Evolutionary conservation across 306 rosid species (phyloP).

Genomic region (Corylus heterophylla): DNA sequence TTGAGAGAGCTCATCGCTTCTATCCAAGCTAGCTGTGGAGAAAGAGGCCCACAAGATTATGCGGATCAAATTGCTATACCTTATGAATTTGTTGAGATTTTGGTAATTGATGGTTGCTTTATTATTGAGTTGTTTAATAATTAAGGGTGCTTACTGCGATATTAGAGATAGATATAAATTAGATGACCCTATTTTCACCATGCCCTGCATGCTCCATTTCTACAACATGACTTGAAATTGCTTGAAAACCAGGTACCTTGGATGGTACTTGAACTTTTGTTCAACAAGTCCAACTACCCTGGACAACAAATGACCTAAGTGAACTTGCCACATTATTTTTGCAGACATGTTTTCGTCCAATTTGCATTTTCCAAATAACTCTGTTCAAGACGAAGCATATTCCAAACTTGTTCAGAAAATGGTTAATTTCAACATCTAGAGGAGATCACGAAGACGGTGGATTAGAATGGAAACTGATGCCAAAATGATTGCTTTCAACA

Average conservation of each 20-base stretch:
- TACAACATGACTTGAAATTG: constrained; percentile 7
- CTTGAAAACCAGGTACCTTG: constrained; percentile 12
- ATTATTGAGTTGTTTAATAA: neutral
- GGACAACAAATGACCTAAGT: neutral
- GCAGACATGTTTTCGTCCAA: neutral
- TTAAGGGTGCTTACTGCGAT: neutral
- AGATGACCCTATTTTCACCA: too few relatives aligned
- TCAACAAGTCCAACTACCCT: neutral
- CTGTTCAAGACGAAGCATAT: constrained; percentile 6
- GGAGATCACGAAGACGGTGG: neutral
- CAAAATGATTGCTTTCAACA: neutral
- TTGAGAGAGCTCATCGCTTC: neutral
- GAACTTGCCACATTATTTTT: neutral
- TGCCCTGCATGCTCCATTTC: neutral
- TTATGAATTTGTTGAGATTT: constrained; percentile 2
- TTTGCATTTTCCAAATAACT: neutral
- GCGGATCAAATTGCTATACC: neutral
- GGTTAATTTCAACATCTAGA: neutral
- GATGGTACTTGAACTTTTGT: neutral
- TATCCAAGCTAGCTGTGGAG: neutral
- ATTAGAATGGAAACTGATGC: too few relatives aligned
- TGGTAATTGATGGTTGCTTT: constrained; percentile 41
- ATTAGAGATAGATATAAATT: too few relatives aligned
- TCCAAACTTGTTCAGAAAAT: constrained; percentile 14
- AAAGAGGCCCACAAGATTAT: neutral